Evolutionary conservation across 768 basidiomycete genomes (phyloP).

Genomic region (Sistotremastrum niveocremeum): DNA sequence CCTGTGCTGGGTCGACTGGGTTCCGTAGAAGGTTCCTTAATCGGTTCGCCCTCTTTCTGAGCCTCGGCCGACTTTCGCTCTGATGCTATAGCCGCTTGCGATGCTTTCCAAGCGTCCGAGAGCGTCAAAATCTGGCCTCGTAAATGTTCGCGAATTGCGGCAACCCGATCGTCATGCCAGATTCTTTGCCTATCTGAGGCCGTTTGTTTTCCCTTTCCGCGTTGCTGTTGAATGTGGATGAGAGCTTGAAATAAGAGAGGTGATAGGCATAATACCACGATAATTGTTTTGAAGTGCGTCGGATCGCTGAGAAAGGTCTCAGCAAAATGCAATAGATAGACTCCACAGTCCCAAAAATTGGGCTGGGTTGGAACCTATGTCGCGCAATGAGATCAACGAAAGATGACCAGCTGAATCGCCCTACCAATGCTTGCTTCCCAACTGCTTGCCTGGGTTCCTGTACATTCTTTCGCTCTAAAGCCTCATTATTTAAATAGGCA

Average conservation of each 20-base stretch:
- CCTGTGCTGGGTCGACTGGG: too few species aligned
- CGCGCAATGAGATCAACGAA: neutral
- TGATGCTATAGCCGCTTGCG: too few species aligned
- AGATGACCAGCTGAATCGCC: conserved; percentile 8
- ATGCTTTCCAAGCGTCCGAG: too few species aligned
- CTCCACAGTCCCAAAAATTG: conserved; percentile 86
- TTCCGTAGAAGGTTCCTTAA: too few species aligned
- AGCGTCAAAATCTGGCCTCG: too few species aligned
- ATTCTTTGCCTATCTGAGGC: conserved; percentile 2
- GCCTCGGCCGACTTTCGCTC: too few species aligned
- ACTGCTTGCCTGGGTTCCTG: conserved; percentile 25
- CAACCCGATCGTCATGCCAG: conserved; percentile 8
- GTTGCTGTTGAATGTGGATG: neutral
- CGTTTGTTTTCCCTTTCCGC: conserved; percentile 2
- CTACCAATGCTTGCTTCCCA: conserved; percentile 41
- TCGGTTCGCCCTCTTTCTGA: too few species aligned
- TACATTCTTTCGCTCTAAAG: conserved; percentile 48
- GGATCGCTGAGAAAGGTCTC: conserved; percentile 63
- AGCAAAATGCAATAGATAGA: conserved; percentile 83
- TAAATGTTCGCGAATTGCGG: conserved; percentile 4
- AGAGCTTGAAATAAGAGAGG: neutral
- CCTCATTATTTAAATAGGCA: conserved; percentile 64
- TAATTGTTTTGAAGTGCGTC: conserved; percentile 31
- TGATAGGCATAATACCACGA: conserved; percentile 20
- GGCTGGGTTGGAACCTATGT: conserved; percentile 73